Base-by-base conservation (phyloP, 2,329 filamentous ascomycete species). In the Apiospora pterosperma region DNA sequence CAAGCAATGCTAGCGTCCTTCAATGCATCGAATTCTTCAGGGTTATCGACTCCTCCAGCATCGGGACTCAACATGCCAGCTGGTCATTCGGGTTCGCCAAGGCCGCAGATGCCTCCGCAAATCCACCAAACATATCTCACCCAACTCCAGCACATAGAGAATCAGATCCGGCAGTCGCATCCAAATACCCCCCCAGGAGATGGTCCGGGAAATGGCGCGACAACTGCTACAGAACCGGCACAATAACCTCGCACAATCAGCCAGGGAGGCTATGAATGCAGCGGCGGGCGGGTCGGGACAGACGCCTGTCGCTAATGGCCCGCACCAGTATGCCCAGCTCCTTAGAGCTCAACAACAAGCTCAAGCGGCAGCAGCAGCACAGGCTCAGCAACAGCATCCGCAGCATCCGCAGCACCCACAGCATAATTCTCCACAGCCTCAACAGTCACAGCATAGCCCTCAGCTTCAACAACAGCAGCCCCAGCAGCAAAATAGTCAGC, bases 311-410 rank as follows among this genome's bases (percentile, higher is more conserved):
- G 78, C 82, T 19, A 85, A 82, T 61, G 80, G 82, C 64, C 85
- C 85, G 34, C 85, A 88, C 44, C 85, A 88, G 67, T 88, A 88
- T 70, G 85, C 85, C 1, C 85, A 86, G 64, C 76, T 88, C 38
- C 79, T 88, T 10, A 77, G 85, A 55, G 84, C 85, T 42, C 85
- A 88, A 69, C 85, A 87, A 67, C 83, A 86, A 28, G 68, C 63
- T 25, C 71, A 67, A 38, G 68, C 71, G 31, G 64, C 67, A 23
- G 63, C 65, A n/a, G 62, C 64, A 16, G 61, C 63, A 12, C 65
- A 67, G 39, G 61, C 61, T 21, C 65, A 67, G 36, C 65, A 67
- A 36, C 60, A 59, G 39, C 63, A 65, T 16, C 19, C 41, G 19
- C 60, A 59, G 39, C 63, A 65, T 16, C 19, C 41, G 19, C 61